phyloP scores from a whole-genome alignment of 2,329 filamentous ascomycete genomes.

The Aspergillus quadrilineatus region DNA sequence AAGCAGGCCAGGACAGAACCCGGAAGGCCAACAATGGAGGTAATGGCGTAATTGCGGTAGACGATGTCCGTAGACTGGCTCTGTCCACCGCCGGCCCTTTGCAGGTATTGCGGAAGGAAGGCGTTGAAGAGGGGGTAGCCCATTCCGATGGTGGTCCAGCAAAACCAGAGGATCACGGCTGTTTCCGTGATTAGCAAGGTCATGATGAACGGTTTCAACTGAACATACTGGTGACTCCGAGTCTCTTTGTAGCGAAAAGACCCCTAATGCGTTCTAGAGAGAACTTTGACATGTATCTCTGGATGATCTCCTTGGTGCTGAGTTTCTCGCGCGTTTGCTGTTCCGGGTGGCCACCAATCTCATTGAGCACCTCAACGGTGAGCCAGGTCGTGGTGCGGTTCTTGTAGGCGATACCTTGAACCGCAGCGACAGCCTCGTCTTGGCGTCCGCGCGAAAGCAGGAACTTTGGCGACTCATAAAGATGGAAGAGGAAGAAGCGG shows the following conservation, averaged over 20 bases:
- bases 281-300: constrained; percentile 63
- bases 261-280: constrained; percentile 66
- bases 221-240: constrained; percentile 49
- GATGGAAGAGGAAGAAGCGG: constrained; percentile 76
- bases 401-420: constrained; percentile 73
- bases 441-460: constrained; percentile 74
- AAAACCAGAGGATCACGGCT: constrained; percentile 66
- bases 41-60: constrained; percentile 82
- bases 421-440: constrained; percentile 73
- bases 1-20: constrained; percentile 73
- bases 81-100: constrained; percentile 51
- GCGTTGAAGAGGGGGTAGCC: constrained; percentile 86
- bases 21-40: constrained; percentile 72
- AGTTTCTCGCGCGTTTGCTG: constrained; percentile 42
- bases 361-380: constrained; percentile 66
- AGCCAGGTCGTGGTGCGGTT: constrained; percentile 72
- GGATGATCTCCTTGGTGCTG: constrained; percentile 51
- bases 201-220: constrained; percentile 51
- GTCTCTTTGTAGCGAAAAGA: constrained; percentile 54
- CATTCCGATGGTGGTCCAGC: constrained; percentile 81
- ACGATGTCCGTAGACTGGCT: constrained; percentile 40
- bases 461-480: constrained; percentile 85
- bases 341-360: constrained; percentile 52
- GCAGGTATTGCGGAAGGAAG: constrained; percentile 83
- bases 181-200: constrained; percentile 12